A percentile compares a stretch with the other conserved stretches of the same genome.
Evolutionary conservation across 495 filamentous ascomycete species (phyloP).

Genomic region (Aspergillus biplanus): DNA sequence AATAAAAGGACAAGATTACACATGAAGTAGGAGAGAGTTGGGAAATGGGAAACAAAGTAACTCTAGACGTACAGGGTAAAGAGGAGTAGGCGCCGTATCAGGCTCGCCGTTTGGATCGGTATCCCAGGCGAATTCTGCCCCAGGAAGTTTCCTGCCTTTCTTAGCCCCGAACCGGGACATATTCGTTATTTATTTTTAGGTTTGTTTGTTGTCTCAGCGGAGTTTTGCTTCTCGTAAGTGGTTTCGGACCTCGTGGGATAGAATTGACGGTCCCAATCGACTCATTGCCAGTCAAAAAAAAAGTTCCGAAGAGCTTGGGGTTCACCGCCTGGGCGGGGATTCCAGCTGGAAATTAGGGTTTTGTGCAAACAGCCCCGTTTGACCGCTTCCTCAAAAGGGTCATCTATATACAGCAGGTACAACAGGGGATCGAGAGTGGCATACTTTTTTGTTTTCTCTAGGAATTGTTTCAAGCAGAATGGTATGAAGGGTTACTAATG

Average conservation of each 20-base stretch:
- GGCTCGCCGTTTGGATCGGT: conserved; percentile 41
- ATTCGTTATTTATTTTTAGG: background rate
- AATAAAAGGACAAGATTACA: background rate
- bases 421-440: no score
- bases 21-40: background rate
- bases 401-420: conserved; percentile 2
- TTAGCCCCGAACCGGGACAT: conserved; percentile 49
- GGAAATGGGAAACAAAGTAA: background rate
- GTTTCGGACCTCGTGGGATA: background rate
- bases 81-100: conserved; percentile 47
- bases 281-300: conserved; percentile 22
- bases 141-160: conserved; percentile 44
- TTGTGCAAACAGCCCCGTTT: background rate
- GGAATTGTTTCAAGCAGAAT: no score
- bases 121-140: conserved; percentile 49
- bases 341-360: conserved; percentile 28
- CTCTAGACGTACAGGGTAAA: conserved; percentile 43
- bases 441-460: no score
- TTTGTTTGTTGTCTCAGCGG: background rate
- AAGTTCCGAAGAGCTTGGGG: conserved; percentile 26
- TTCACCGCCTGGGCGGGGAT: conserved; percentile 27
- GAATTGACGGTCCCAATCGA: background rate
- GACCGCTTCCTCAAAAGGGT: conserved; percentile 8
- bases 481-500: no score
- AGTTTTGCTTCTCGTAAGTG: background rate